These are phyloP conservation scores for Suillus subaureus DNA, from an alignment of 768 basidiomycete genomes.

Conservation along the genomic window DNA sequence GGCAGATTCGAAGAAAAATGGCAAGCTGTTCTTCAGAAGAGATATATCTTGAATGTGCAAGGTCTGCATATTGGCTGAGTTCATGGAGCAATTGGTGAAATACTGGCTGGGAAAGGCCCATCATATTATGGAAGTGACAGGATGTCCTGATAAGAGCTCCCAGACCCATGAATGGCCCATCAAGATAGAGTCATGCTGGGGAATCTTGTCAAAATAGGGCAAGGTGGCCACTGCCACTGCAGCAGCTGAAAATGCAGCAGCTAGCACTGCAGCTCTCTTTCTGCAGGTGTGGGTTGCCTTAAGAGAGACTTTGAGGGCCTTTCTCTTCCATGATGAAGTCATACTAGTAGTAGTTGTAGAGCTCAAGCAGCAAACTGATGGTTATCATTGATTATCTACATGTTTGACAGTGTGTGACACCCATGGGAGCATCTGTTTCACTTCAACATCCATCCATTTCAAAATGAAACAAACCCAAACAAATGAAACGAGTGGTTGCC, in stretches of 20 bases:
- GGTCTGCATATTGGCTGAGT: no score
- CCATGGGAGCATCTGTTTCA: background rate
- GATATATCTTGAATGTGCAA: no score
- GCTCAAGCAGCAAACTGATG: background rate
- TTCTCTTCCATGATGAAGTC: background rate
- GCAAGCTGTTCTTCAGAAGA: no score
- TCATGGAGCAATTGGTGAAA: no score
- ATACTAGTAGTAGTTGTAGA: background rate
- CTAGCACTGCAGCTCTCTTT: background rate
- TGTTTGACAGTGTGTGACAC: background rate
- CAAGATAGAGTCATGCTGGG: background rate
- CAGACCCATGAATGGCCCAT: no score
- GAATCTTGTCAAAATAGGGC: background rate
- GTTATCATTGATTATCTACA: background rate
- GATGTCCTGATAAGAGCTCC: no score
- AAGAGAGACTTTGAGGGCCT: background rate
- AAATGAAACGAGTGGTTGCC: background rate
- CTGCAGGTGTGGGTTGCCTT: background rate
- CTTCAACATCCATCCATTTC: background rate
- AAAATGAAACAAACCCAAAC: background rate
- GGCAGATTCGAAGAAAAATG: no score
- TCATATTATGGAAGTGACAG: no score
- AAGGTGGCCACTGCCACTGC: background rate
- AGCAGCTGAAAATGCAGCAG: background rate
- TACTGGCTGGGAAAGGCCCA: no score